Evolutionary conservation across 345 rosid genomes (phyloP), one percentile per base, ranked within the genome.

Genomic region (Carallia brachiata): DNA sequence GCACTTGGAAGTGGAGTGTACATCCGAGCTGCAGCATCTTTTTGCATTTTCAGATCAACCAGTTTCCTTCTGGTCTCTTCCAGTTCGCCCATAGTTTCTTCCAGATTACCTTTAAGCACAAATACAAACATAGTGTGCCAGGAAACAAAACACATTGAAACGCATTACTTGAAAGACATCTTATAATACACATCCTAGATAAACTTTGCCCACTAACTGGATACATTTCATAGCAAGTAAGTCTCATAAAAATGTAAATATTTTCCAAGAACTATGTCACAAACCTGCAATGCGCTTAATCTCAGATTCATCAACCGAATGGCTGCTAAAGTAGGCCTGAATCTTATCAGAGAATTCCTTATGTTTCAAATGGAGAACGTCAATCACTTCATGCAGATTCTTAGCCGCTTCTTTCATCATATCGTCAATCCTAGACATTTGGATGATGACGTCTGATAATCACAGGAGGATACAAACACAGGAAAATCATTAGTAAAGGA

Each of bases 51-150:
- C 76, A 86, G 76, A 78, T 75, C 84, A 67, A 95, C 81, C 75
- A 92, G 72, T 79, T 90, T 95, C 83, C 98, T 85, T 85, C 94
- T 86, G 76, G 89, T 88, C 72, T 89, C 98, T 84, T 95, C 97
- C 52, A 92, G 94, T 79, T 90, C 92, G 56, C 85, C 84, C 87
- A 85, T 84, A 76, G 68, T 81, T 84, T 95, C 99, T 81, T 95
- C 98, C 75, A 95, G 73, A 80, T 90, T 90, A 75, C 93, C 98
- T 95, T 73, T 67, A 58, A 81, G 56, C 47, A 74, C 47, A 66
- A 78, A 67, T 32, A 62, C 60, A 55, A 71, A 61, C 63, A 78
- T 48, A 8, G 75, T 39, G 67, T 52, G 55, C 61, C 63, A 70
- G 36, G 61, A 68, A 4, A 48, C 39, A 53, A 56, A 63, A 6